These are phyloP conservation scores for Populus alba DNA, from an alignment of 345 rosid genomes.

Conservation along the genomic window DNA sequence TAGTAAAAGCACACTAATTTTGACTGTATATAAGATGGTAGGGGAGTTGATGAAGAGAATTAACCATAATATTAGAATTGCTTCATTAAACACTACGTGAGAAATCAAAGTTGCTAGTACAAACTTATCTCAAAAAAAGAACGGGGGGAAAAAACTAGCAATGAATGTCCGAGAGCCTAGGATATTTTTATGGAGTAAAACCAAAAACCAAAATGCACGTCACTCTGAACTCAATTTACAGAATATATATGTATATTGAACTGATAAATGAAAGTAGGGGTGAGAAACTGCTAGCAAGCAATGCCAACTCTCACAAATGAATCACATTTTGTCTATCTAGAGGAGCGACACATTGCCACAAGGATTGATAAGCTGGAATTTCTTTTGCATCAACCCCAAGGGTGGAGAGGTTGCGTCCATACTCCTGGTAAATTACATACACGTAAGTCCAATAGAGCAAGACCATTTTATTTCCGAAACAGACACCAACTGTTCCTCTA, in stretches of 20 bases:
- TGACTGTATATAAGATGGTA: neutral
- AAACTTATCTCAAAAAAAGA: neutral
- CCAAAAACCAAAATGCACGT: neutral
- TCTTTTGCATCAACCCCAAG: conserved; percentile 69
- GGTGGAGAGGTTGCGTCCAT: conserved; percentile 65
- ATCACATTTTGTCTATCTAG: conserved; percentile 54
- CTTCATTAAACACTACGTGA: neutral
- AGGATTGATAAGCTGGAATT: conserved; percentile 61
- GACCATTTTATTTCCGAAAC: neutral
- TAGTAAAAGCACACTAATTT: too few species aligned
- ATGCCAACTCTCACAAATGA: conserved; percentile 31
- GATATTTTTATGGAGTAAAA: neutral
- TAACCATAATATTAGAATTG: neutral
- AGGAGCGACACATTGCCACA: conserved; percentile 96
- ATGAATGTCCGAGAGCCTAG: neutral
- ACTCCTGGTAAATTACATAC: conserved; percentile 51
- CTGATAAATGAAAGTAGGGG: neutral
- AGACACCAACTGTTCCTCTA: neutral
- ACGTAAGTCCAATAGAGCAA: neutral
- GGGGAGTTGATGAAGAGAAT: neutral
- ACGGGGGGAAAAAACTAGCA: neutral
- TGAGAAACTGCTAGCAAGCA: conserved; percentile 5
- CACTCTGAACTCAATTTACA: neutral
- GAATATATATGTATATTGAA: neutral
- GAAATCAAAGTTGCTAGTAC: neutral